Conservation (phyloP, 169 alveolate genomes). For the Babesia divergens region DNA sequence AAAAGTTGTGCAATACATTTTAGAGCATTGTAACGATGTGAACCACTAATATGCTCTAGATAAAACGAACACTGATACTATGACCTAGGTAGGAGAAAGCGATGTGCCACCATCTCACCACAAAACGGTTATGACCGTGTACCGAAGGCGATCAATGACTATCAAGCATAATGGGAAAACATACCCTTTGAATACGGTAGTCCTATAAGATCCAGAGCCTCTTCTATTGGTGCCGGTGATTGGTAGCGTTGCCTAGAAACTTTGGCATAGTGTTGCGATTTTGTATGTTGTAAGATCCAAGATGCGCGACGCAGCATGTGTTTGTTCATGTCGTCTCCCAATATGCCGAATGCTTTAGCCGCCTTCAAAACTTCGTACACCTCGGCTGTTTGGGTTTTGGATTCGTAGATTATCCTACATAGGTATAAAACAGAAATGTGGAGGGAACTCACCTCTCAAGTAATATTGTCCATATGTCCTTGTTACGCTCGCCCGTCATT, state of each 20-base stretch:
- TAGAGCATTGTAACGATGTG: no score
- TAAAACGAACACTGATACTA: no score
- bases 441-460: constrained; percentile 37
- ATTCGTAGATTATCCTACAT: constrained; percentile 51
- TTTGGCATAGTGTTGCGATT: constrained; percentile 23
- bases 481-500: constrained; percentile 21
- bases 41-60: no score
- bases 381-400: constrained; percentile 26
- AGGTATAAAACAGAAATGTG: not conserved
- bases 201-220: constrained; percentile 37
- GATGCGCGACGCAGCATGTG: not conserved
- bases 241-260: constrained; percentile 35
- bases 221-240: constrained; percentile 34
- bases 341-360: constrained; percentile 27
- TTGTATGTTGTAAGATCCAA: constrained; percentile 37
- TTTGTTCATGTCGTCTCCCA: not conserved
- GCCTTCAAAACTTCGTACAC: constrained; percentile 47
- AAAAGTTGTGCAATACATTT: not conserved
- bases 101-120: no score
- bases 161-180: not conserved
- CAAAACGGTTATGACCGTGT: no score
- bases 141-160: no score
- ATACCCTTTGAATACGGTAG: constrained; percentile 25
- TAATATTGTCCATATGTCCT: constrained; percentile 41
- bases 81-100: no score